These are phyloP conservation scores for Pulicaria dysenterica DNA, from an alignment of 129 eudicot species.

Conservation along the genomic window DNA sequence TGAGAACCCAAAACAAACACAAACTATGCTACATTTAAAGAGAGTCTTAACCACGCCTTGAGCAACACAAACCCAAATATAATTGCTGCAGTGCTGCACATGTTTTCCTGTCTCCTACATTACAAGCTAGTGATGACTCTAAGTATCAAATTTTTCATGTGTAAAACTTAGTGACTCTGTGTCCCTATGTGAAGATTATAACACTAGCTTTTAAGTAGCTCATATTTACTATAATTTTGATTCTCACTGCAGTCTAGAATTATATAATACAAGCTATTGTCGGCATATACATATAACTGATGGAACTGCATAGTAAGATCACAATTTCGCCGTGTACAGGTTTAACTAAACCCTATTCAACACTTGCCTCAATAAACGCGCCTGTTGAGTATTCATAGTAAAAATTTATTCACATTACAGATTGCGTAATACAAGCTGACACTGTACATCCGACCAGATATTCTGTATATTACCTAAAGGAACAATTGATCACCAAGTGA, in stretches of 20 bases:
- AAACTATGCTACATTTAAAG: background rate
- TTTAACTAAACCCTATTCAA: too few relatives aligned
- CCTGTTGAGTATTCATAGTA: too few relatives aligned
- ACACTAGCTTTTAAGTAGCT: background rate
- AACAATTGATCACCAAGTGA: conserved; percentile 6
- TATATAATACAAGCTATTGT: too few relatives aligned
- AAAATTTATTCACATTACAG: background rate
- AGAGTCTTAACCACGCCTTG: background rate
- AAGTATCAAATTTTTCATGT: background rate
- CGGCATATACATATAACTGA: too few relatives aligned
- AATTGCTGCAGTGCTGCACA: too few relatives aligned
- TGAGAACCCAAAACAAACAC: background rate
- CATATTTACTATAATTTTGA: background rate
- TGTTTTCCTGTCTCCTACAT: background rate
- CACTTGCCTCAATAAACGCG: too few relatives aligned
- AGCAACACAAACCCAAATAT: background rate
- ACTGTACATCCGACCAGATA: background rate
- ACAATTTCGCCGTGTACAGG: too few relatives aligned
- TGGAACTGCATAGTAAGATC: too few relatives aligned
- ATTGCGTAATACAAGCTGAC: background rate
- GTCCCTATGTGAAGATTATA: background rate
- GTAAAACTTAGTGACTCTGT: background rate
- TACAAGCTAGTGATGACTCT: background rate
- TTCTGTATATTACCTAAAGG: background rate
- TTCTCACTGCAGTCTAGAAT: background rate